These are phyloP conservation scores for Cryptococcus wingfieldii DNA, from an alignment of 1,284 basidiomycete species.

Conservation along the genomic window DNA sequence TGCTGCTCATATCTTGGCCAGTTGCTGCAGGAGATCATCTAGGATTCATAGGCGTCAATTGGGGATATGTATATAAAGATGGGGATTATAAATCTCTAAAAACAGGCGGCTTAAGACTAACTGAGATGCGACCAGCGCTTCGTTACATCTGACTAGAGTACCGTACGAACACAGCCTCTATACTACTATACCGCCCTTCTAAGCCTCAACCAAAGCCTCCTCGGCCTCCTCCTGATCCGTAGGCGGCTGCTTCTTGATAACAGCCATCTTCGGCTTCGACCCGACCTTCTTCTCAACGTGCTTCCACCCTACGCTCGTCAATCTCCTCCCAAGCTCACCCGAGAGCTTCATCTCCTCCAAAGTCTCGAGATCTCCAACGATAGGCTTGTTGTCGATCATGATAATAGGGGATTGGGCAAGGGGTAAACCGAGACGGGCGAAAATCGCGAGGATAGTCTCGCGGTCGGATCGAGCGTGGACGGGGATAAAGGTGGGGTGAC, in stretches of 20 bases:
- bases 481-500: constrained; percentile 25
- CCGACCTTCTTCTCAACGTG: constrained; percentile 9
- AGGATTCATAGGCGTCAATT: too few relatives aligned
- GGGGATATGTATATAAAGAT: background rate
- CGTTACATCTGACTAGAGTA: background rate
- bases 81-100: background rate
- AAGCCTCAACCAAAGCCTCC: background rate
- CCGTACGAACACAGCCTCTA: background rate
- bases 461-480: constrained; percentile 25
- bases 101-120: background rate
- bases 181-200: background rate
- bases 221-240: too few relatives aligned
- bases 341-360: constrained; percentile 20
- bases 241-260: too few relatives aligned
- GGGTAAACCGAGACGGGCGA: constrained; percentile 25
- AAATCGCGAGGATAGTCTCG: constrained; percentile 11
- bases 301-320: constrained; percentile 26
- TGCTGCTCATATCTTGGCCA: too few relatives aligned
- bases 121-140: background rate
- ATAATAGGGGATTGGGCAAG: constrained; percentile 24
- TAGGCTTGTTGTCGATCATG: constrained; percentile 31
- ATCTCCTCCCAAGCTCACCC: background rate
- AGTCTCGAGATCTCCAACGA: constrained; percentile 18
- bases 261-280: constrained; percentile 11
- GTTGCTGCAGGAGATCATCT: too few relatives aligned